Conservation (phyloP, 2,329 filamentous ascomycete genomes). For the Epichloe bromicola region DNA sequence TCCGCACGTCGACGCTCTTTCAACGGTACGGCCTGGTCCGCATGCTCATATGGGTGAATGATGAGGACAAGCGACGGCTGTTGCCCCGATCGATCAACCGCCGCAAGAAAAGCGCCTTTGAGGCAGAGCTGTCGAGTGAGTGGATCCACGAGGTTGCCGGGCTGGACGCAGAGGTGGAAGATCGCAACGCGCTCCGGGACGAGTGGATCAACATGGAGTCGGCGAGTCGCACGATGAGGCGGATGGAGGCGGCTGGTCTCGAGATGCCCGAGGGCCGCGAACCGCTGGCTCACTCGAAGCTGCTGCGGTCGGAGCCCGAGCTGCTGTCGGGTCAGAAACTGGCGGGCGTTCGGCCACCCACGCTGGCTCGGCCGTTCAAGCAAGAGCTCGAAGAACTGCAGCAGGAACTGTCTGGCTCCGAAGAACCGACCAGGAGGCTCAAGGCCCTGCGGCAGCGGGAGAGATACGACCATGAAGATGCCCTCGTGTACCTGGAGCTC, state of each 20-base stretch:
- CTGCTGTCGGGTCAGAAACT: constrained; percentile 13
- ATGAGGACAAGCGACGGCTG: constrained; percentile 43
- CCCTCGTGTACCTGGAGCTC: constrained; percentile 16
- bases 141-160: constrained; percentile 46
- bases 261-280: constrained; percentile 32
- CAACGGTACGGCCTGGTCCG: constrained; percentile 69
- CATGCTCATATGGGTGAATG: constrained; percentile 60
- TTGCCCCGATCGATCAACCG: constrained; percentile 46
- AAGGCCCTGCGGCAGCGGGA: constrained; percentile 17
- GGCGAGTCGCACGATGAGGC: constrained; percentile 22
- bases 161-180: constrained; percentile 18
- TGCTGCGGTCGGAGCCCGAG: constrained; percentile 12
- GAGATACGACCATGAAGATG: constrained; percentile 11
- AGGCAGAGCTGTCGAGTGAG: constrained; percentile 48
- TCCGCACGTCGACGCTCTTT: constrained; percentile 46
- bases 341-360: constrained; percentile 17
- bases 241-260: constrained; percentile 33
- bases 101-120: constrained; percentile 43
- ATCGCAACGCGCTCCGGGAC: constrained; percentile 28
- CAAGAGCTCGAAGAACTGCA: constrained; percentile 29
- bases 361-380: constrained; percentile 26
- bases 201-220: constrained; percentile 35
- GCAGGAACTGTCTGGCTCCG: constrained; percentile 10
- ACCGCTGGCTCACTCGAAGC: constrained; percentile 15
- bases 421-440: constrained; percentile 10